phyloP scores from a whole-genome alignment of 139 green algal species.

The Picochlorum costavermella region DNA sequence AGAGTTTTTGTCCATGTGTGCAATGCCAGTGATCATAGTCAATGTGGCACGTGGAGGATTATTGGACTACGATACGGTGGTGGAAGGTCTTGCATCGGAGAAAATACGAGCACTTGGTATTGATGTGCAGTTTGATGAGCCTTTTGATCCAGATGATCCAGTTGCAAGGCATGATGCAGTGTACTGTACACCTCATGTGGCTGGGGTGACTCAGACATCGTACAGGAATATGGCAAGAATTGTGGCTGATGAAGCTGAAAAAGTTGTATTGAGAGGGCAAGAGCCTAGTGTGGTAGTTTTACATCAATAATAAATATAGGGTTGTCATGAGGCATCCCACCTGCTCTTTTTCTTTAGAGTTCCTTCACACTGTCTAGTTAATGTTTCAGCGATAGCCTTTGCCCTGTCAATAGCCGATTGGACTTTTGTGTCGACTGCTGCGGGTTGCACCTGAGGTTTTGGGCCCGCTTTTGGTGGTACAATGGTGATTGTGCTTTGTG shows the following conservation, averaged over 20 bases:
- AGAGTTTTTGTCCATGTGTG: constrained; percentile 34
- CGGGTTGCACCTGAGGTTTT: background rate
- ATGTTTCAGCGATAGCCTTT: constrained; percentile 16
- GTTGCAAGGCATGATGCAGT: constrained; percentile 31
- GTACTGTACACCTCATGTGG: constrained; percentile 57
- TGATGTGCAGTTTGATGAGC: constrained; percentile 56
- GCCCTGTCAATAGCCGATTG: constrained; percentile 17
- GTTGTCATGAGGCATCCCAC: constrained; percentile 1
- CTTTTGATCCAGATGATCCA: constrained; percentile 32
- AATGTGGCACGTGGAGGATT: constrained; percentile 56
- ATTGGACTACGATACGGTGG: constrained; percentile 43
- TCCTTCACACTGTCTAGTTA: constrained; percentile 11
- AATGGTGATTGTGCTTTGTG: background rate
- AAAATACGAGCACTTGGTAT: constrained; percentile 40
- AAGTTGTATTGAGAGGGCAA: background rate
- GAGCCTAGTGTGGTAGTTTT: constrained; percentile 2
- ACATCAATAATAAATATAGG: background rate
- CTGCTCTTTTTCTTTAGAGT: too few relatives aligned
- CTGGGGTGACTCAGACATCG: constrained; percentile 49
- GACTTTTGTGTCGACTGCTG: constrained; percentile 3
- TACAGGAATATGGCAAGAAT: constrained; percentile 54
- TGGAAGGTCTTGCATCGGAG: constrained; percentile 27
- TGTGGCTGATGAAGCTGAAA: constrained; percentile 25
- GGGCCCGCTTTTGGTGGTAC: background rate
- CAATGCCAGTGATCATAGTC: constrained; percentile 40